Evolutionary conservation across 257 asterid species (phyloP), one percentile per base, ranked within the genome.

Genomic region (Penstemon davidsonii): DNA sequence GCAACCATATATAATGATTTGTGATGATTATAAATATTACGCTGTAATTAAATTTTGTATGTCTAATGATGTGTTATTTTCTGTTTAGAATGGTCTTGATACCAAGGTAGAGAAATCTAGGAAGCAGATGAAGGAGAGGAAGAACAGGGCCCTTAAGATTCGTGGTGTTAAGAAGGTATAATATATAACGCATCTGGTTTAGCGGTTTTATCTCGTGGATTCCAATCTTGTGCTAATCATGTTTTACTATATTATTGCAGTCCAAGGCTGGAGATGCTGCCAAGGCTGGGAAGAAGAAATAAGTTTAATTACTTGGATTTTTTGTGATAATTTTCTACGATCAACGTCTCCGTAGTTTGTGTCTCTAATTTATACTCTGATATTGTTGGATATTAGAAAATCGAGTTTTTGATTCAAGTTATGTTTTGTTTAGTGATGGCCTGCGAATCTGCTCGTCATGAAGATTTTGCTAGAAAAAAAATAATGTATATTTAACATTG

Each of bases 81-180:
- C 11, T 25, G 74, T 89, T 95, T 4, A 25, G 33, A 25, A 25
- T 25, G 33, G 33, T 25, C 33, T 25, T 1, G 33, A 25, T 25
- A 25, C 33, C 2, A 25, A 25, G 33, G 33, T 25, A 25, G 33
- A 25, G 33, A 25, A 25, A 25, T 25, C 33, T 25, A 86, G 96
- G 75, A 89, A 87, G 72, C 96, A 89, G 62, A 72, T 89, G 84
- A 89, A 89, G 81, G 95, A 89, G 67, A 78, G 96, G 57, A 89
- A 89, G 78, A 89, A 89, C 82, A 84, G 96, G 60, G 80, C 93
- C 13, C 85, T 84, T 85, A 89, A 89, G 78, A 72, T 89, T 60
- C 95, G 96, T 39, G 96, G 96, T 84, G 93, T 89, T n/a, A 89
- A 89, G 88, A 89, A 89, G 95, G 96, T 87, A 71, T 4, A 4